These are phyloP conservation scores for Neofusicoccum cordaticola DNA, from an alignment of 2,329 filamentous ascomycete species.

Conservation along the genomic window DNA sequence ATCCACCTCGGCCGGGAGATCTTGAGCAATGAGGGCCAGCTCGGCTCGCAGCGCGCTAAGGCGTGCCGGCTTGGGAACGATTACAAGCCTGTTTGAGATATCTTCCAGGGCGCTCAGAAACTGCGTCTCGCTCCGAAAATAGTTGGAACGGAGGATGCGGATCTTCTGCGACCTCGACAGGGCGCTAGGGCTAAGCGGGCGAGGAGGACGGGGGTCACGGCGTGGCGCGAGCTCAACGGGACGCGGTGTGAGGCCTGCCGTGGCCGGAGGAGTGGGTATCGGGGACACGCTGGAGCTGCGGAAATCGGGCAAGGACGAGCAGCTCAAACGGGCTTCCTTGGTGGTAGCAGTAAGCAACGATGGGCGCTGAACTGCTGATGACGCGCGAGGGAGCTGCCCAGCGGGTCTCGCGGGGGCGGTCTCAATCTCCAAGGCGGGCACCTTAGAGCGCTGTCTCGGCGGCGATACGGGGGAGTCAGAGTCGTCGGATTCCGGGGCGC, in stretches of 20 bases:
- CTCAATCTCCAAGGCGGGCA: conserved; percentile 26
- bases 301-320: conserved; percentile 64
- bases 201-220: conserved; percentile 55
- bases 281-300: conserved; percentile 50
- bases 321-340: conserved; percentile 63
- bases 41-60: conserved; percentile 79
- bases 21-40: conserved; percentile 74
- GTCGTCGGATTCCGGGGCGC: conserved; percentile 24
- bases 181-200: conserved; percentile 57
- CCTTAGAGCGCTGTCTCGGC: conserved; percentile 8
- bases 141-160: conserved; percentile 73
- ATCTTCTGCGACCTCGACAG: conserved; percentile 66
- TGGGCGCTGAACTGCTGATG: conserved; percentile 39
- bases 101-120: conserved; percentile 78
- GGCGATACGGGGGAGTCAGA: conserved; percentile 20
- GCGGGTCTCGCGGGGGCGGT: conserved; percentile 28
- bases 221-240: conserved; percentile 28
- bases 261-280: conserved; percentile 38
- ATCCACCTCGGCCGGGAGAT: conserved; percentile 79
- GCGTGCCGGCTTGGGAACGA: conserved; percentile 76
- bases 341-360: conserved; percentile 54
- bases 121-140: conserved; percentile 77
- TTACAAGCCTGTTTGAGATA: conserved; percentile 79
- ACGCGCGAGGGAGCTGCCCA: conserved; percentile 22
- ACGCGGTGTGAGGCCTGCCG: conserved; percentile 35